Evolutionary conservation across 768 basidiomycete genomes (phyloP), one percentile per base, ranked within the genome.

Genomic region (Lactarius deliciosus): DNA sequence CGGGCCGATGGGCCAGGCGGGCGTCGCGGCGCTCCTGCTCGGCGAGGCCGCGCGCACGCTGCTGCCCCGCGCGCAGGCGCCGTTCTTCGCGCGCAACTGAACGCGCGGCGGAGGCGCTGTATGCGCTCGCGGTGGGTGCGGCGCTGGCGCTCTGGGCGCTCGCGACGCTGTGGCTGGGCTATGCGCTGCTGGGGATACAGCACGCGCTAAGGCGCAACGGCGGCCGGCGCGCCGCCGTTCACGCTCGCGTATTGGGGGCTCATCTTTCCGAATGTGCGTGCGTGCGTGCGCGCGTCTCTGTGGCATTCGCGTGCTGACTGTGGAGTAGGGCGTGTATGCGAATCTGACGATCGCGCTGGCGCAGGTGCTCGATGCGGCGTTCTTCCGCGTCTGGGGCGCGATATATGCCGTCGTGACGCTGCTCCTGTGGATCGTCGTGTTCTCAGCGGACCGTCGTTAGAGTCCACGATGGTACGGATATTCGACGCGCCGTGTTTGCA

Each of bases 1-100:
- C 2, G 91, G 91, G 3, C 89, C 91, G 0, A 83, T 83, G 61
- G 89, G 86, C 28, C 90, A 92, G 72, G 82, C 86, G 11, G 87
- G 86, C 1, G 86, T 81, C 69, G 79, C 84, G 1, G 73, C 86
- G 43, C 76, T 87, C 20, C 71, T 86, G 7, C 81, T 86, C n/a
- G 87, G 87, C 11, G 78, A 82, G 18, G 80, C 77, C 59, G 79
- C 85, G 73, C 74, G 76, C 43, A 60, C 69, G 9, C 72, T 79
- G 18, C 68, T 83, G 0, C 80, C 82, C 9, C 16, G 38, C 72
- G 9, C 72, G 75, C 11, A 77, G 76, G 28, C 64, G 63, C 20
- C 72, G 8, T 76, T 85, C 57, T 76, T 84, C 16, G 71, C 70
- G 36, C 0, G 11, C 0, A 38, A 38, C 11, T n/a, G 11, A 73